Conservation (phyloP, 139 green algal species). For the Micromonas commoda region DNA sequence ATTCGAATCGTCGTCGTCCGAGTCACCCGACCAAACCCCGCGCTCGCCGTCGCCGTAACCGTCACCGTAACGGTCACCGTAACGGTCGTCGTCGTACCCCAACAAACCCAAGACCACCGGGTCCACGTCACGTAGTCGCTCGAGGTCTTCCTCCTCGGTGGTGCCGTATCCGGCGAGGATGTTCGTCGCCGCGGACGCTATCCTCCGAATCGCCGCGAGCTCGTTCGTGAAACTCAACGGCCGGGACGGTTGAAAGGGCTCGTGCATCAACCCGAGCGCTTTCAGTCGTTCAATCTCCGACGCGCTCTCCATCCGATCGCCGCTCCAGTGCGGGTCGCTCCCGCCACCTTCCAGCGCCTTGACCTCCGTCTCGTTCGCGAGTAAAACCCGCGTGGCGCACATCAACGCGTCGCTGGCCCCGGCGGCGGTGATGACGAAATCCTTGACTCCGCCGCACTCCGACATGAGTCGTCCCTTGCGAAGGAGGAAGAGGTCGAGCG, state of each 20-base stretch:
- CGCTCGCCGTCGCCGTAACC: not conserved
- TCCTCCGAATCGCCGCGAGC: not conserved
- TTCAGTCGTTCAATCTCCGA: too few relatives aligned
- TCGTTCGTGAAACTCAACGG: not conserved
- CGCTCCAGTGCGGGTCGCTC: not conserved
- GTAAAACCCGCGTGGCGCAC: not conserved
- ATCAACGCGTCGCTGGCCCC: not conserved
- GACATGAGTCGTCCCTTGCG: not conserved
- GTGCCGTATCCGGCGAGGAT: not conserved
- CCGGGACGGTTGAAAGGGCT: not conserved
- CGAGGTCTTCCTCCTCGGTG: not conserved
- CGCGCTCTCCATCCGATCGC: not conserved
- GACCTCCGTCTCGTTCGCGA: not conserved
- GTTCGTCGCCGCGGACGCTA: not conserved
- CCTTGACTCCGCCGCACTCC: not conserved
- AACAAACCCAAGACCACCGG: too few relatives aligned
- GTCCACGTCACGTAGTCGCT: not conserved
- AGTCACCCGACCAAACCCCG: not conserved
- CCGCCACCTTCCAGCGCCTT: not conserved
- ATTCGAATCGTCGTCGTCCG: not conserved
- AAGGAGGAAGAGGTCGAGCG: not conserved
- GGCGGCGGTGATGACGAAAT: not conserved
- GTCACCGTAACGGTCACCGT: not conserved
- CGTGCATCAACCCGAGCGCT: too few relatives aligned
- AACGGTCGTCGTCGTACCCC: not conserved